phyloP scores from a whole-genome alignment of 192 early-diverging fungal genomes.

The Dissophora globulifera region DNA sequence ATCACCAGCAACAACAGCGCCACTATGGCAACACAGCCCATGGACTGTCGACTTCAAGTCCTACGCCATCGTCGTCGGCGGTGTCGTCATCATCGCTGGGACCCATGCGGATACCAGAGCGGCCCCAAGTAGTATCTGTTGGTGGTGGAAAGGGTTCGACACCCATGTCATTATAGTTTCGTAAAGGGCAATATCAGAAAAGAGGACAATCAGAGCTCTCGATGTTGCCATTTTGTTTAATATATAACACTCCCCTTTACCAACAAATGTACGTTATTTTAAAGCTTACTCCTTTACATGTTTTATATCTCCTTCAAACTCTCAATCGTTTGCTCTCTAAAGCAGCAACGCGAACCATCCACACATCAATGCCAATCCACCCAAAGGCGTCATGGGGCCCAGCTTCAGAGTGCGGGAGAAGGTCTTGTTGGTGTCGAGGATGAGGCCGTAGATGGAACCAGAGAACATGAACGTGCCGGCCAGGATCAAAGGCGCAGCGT shows the following conservation, averaged over 20 bases:
- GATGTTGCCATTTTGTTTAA: too few species aligned
- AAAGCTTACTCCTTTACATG: too few species aligned
- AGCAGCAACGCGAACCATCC: constrained; percentile 62
- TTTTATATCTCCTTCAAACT: too few species aligned
- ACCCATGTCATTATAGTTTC: constrained; percentile 32
- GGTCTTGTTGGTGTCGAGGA: constrained; percentile 56
- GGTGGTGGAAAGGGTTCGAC: constrained; percentile 38
- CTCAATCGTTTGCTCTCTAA: constrained; percentile 6
- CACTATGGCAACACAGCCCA: neutral
- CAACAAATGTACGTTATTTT: too few species aligned
- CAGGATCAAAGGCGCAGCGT: constrained; percentile 60
- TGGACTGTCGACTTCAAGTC: constrained; percentile 20
- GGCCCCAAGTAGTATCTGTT: constrained; percentile 16
- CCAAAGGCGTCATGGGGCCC: constrained; percentile 71
- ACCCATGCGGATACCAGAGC: constrained; percentile 38
- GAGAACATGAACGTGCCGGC: constrained; percentile 64
- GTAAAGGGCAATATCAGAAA: too few species aligned
- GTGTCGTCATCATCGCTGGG: constrained; percentile 15
- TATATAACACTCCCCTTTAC: neutral
- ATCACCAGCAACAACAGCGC: too few species aligned
- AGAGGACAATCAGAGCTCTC: too few species aligned
- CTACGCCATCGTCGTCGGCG: constrained; percentile 1
- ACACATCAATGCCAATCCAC: constrained; percentile 64
- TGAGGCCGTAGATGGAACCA: constrained; percentile 67
- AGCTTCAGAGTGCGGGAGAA: constrained; percentile 46